Base-by-base conservation (phyloP, 257 asterid genomes). In the Ocimum tenuiflorum region DNA sequence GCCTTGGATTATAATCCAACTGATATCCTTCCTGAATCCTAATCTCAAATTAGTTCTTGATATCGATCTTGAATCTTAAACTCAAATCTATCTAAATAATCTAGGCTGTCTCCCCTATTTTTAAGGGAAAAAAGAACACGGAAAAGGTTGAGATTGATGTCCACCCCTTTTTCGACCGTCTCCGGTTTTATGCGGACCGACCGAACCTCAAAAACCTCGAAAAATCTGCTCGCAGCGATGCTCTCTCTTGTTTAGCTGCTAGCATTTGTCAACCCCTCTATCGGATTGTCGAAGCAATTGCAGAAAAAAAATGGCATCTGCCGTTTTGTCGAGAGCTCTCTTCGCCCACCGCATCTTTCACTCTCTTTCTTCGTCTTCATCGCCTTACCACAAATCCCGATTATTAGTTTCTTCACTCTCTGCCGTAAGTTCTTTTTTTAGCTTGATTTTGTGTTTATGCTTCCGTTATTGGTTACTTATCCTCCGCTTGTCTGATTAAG, bases 291-390 rank as follows among this genome's bases (percentile, higher is more conserved):
- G 13, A 27, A 27, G 23, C 13, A 27, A 27, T 53, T 27, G 7
- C 56, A 20, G 12, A 24, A 9, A 20, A 35, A 13, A 10, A 71
- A 86, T 89, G 97, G 91, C 95, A 39, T 82, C 94, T 67, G 78
- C 86, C 68, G 73, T 85, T 75, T 67, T 86, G 50, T 79, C 87
- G 49, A 81, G 85, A 71, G 70, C 83, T 61, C 76, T 87, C 72
- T 81, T 85, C 65, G 82, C 81, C 68, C 84, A 70, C 51, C 88
- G 89, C 63, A 47, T 79, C 67, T 53, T 80, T 49, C 91, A 78
- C 11, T 75, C 85, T 31, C 36, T 75, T 31, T 73, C 60, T 38
- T 47, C 85, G 19, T 49, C 83, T 53, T 72, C 85, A 41, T 47
- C 84, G 65, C 57, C 77, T 23, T 70, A 72, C 31, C 80, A 31